phyloP scores from a whole-genome alignment of 768 basidiomycete genomes.

The Kockovaella imperatae region DNA sequence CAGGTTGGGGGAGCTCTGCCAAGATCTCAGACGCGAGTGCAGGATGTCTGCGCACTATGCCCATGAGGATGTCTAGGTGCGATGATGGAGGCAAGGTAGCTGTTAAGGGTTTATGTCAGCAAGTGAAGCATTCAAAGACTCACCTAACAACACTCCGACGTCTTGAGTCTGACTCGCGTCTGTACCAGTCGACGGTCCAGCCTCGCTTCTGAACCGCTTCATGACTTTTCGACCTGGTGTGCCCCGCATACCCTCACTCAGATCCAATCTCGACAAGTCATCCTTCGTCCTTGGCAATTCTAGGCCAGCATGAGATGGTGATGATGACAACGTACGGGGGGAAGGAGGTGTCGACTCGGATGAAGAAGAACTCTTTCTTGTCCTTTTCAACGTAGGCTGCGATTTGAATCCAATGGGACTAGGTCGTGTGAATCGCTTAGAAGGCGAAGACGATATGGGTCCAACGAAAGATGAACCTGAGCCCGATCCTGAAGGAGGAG shows the following conservation, averaged over 20 bases:
- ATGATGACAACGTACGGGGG: conserved; percentile 2
- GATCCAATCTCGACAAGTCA: neutral
- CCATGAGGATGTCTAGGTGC: conserved; percentile 30
- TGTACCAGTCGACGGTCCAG: neutral
- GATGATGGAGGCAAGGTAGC: conserved; percentile 28
- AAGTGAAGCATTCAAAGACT: conserved; percentile 2
- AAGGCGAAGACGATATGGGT: neutral
- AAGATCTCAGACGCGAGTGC: conserved; percentile 13
- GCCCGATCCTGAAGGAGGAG: neutral
- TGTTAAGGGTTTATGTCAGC: neutral
- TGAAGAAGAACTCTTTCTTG: conserved; percentile 17
- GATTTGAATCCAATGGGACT: neutral
- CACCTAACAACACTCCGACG: conserved; percentile 33
- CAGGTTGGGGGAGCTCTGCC: conserved; percentile 23
- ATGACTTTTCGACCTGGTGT: conserved; percentile 2
- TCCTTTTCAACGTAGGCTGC: conserved; percentile 14
- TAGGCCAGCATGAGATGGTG: conserved; percentile 13
- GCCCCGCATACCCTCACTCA: too few species aligned
- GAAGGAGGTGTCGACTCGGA: conserved; percentile 24
- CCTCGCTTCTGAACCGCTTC: conserved; percentile 5
- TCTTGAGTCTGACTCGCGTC: conserved; percentile 13
- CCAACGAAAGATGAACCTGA: neutral
- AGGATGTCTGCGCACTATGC: conserved; percentile 22
- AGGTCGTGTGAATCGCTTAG: neutral
- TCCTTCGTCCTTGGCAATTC: conserved; percentile 21